Base-by-base conservation (phyloP, 1,139 yeast genomes). In the Geotrichum restrictum region DNA sequence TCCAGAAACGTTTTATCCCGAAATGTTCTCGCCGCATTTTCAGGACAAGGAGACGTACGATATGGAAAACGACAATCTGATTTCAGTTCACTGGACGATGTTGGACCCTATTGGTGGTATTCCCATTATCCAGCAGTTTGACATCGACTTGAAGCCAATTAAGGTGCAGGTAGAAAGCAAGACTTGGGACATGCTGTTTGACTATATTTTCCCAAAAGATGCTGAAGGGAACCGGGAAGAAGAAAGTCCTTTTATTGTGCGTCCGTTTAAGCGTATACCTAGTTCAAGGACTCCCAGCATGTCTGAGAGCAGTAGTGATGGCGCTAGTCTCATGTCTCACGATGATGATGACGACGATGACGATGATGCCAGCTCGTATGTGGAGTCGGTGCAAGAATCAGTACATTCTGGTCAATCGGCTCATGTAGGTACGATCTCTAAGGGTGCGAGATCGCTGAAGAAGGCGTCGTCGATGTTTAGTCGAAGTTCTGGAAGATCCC, bases 41-140 rank as follows among this genome's bases (percentile, higher is more conserved):
- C 57, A 56, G 16, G 56, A 52, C 22, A 60, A 58, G 22, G 59
- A 56, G 10, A 58, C 58, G 16, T 56, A 59, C 42, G 69, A 73
- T 8, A 62, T 57, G 22, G 49, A 55, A 14, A 52, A 53, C 2
- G 57, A 56, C 31, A 67, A 69, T 49, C 65, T 87, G 58, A 71
- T 87, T 11, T 68, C 73, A 36, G 72, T 85, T 49, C 73, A 75
- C 14, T 89, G 97, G 97, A 77, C 79, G 7, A 75, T 84, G 77
- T 73, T 85, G 45, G 83, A 80, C 38, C 88, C 95, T 0, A 86
- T 89, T 52, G 97, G 96, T 3, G 97, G 97, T 2, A 89, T 89
- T 46, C 77, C 83, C 0, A 81, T 88, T 31, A 70, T 89, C 60
- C 78, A 77, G 22, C 72, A 76, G 43, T 72, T 81, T 55, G 69